These are phyloP conservation scores for Solanum hybrid DNA, from an alignment of 305 asterid genomes.

Conservation along the genomic window DNA sequence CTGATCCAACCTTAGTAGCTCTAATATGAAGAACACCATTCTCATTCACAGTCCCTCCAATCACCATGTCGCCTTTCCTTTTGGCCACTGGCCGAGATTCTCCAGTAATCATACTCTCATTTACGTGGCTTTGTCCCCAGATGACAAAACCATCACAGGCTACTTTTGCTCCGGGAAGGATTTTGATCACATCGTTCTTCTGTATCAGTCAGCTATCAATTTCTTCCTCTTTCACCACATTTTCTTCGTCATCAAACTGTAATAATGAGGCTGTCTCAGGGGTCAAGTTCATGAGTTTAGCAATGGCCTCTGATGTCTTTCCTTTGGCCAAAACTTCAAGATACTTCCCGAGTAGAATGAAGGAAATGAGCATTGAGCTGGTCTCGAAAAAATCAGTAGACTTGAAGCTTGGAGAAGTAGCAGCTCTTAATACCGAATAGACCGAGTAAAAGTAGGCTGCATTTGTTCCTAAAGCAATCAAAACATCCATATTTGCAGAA, in stretches of 20 bases:
- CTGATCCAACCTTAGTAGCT: slow-evolving; percentile 72
- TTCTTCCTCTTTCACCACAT: slow-evolving; percentile 60
- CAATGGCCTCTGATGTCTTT: slow-evolving; percentile 54
- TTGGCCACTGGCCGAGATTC: slow-evolving; percentile 70
- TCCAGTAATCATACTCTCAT: slow-evolving; percentile 85
- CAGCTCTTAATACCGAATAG: slow-evolving; percentile 58
- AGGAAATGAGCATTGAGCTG: slow-evolving; percentile 49
- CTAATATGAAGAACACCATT: slow-evolving; percentile 56
- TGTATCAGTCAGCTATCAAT: slow-evolving; percentile 65
- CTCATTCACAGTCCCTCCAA: slow-evolving; percentile 71
- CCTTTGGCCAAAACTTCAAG: slow-evolving; percentile 52
- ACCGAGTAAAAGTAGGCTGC: slow-evolving; percentile 75
- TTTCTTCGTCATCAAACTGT: slow-evolving; percentile 37
- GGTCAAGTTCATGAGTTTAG: slow-evolving; percentile 68
- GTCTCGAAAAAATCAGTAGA: slow-evolving; percentile 51
- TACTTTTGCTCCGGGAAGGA: slow-evolving; percentile 72
- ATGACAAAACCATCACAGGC: slow-evolving; percentile 69
- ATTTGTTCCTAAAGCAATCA: slow-evolving; percentile 69
- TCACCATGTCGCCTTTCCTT: slow-evolving; percentile 54
- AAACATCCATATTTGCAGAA: slow-evolving; percentile 76
- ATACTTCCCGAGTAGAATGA: slow-evolving; percentile 52
- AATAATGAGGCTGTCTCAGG: slow-evolving; percentile 50
- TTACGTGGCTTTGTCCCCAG: slow-evolving; percentile 74
- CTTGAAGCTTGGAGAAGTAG: slow-evolving; percentile 40
- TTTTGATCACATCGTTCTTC: slow-evolving; percentile 53